Conservation (phyloP, 202 grass and related monocot genomes). For the Digitaria exilis region DNA sequence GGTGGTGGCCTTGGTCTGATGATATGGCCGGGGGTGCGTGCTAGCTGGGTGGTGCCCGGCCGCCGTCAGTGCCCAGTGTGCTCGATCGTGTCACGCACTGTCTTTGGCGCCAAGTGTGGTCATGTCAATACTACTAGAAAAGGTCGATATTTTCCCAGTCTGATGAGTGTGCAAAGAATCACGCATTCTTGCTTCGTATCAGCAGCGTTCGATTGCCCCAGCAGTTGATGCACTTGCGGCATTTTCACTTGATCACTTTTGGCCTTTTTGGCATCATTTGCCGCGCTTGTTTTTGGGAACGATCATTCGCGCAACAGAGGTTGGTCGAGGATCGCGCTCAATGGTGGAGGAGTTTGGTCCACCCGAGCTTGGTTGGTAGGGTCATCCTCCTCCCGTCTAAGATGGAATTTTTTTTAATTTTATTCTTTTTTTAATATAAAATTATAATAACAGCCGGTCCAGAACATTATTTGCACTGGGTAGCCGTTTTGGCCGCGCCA, state of each 20-base stretch:
- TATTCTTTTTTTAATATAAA: no score
- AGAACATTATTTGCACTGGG: no score
- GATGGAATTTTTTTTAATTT: no score
- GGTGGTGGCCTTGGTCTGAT: conserved; percentile 28
- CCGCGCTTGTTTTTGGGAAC: neutral
- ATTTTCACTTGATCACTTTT: neutral
- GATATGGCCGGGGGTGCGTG: no score
- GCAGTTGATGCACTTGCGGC: neutral
- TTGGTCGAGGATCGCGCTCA: neutral
- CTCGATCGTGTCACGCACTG: conserved; percentile 2
- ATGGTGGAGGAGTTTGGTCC: neutral
- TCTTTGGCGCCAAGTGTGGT: neutral
- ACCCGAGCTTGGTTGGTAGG: neutral
- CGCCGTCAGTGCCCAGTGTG: neutral
- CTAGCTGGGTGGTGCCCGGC: neutral
- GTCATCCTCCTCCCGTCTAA: neutral
- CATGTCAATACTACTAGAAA: neutral
- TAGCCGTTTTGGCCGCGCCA: no score
- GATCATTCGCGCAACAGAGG: neutral
- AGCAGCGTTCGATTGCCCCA: neutral
- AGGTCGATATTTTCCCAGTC: neutral
- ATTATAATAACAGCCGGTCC: no score
- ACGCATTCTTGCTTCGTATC: neutral
- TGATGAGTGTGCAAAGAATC: neutral
- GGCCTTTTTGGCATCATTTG: neutral